phyloP scores from a whole-genome alignment of 2,329 filamentous ascomycete species.

The Stemphylium vesicarium region DNA sequence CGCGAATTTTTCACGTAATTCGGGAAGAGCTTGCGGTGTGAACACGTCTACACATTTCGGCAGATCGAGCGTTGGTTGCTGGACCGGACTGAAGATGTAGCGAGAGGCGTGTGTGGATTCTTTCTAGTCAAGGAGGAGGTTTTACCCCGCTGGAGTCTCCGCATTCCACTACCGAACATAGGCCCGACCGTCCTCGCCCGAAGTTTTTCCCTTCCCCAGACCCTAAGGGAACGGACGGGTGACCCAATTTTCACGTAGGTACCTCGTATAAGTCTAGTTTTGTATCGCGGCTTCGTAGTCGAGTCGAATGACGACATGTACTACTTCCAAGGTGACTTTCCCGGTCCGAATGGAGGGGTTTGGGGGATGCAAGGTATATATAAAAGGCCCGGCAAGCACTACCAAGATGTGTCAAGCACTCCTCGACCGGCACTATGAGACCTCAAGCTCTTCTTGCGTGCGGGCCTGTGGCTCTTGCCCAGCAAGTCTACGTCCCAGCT shows the following conservation, averaged over 20 bases:
- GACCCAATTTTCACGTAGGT: not conserved
- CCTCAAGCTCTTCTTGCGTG: slow-evolving; percentile 12
- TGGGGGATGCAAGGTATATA: not conserved
- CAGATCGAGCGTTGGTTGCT: no score
- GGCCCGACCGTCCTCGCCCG: slow-evolving; percentile 3
- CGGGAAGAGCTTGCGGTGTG: no score
- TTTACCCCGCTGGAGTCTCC: slow-evolving; percentile 4
- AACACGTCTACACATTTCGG: no score
- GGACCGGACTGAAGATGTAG: no score
- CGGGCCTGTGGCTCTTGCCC: slow-evolving; percentile 25
- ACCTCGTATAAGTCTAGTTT: not conserved
- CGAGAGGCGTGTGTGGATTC: no score
- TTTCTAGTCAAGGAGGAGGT: not conserved
- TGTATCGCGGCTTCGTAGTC: not conserved
- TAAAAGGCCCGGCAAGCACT: not conserved
- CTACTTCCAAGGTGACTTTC: not conserved
- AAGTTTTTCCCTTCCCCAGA: not conserved
- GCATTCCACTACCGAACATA: slow-evolving; percentile 4
- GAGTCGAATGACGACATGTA: slow-evolving; percentile 2
- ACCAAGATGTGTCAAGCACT: not conserved
- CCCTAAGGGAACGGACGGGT: not conserved
- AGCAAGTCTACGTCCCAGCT: slow-evolving; percentile 46
- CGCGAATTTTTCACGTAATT: no score
- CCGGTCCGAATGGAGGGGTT: not conserved
- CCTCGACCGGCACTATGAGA: slow-evolving; percentile 18